Evolutionary conservation across 202 grass and related monocot species (phyloP), one percentile per base, ranked within the genome.

Genomic region (Setaria italica): DNA sequence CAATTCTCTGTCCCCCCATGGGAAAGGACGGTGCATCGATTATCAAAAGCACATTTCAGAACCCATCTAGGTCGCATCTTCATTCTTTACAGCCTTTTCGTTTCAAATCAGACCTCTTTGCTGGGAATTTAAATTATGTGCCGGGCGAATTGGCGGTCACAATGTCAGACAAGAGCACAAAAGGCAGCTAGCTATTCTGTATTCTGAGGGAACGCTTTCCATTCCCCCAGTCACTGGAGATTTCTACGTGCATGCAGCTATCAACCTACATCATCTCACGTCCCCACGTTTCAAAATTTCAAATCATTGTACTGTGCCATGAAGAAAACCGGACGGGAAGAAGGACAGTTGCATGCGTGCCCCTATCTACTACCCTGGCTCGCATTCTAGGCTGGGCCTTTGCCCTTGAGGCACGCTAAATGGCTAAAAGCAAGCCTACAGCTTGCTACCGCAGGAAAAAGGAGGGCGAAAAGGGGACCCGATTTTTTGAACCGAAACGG

Each of bases 361-460:
- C 32, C 69, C 12, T 37, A 32, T 32, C 32, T 50, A 46, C 20
- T 59, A 35, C 41, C 33, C 72, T 58, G 74, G 20, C 53, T 72
- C 41, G 45, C 50, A 54, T 69, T 57, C 47, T 51, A 33, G 79
- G 72, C 43, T 67, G 32, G 51, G 54, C 84, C 74, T 60, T 81
- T 72, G 49, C 54, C 70, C 70, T 54, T 67, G 46, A 7, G 55
- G 37, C 70, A 81, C 29, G 66, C 70, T 70, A 17, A 13, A 47
- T 84, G 81, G 63, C 76, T 46, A 76, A 90, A 90, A 87, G 89
- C 39, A 81, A 72, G 62, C 81, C 81, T 85, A 77, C 64, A 85
- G 70, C 64, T 51, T 59, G 81, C 56, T 57, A 41, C 50, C 64
- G 1, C 55, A 72, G 85, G 13, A 69, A 77, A 82, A 83, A 58